A percentile compares a stretch with the other conserved stretches of the same genome.
These are phyloP conservation scores for Aureobasidium uvarum DNA, from an alignment of 2,329 filamentous ascomycete genomes.

Conservation along the genomic window DNA sequence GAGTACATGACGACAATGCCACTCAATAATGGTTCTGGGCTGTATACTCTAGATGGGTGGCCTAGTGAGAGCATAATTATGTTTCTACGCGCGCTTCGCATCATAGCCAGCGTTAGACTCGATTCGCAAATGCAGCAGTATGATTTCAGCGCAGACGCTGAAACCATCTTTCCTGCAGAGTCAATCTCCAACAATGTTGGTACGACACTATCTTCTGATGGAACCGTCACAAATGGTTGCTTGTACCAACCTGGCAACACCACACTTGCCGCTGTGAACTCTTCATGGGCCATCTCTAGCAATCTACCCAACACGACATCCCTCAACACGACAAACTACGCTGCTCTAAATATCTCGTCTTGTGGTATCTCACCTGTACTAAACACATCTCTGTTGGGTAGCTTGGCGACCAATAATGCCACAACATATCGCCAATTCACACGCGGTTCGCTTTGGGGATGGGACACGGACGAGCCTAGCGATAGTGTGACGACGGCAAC, in stretches of 20 bases:
- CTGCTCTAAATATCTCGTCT: constrained; percentile 42
- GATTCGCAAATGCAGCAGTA: constrained; percentile 59
- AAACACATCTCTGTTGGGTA: constrained; percentile 54
- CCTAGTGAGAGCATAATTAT: constrained; percentile 60
- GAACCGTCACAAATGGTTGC: constrained; percentile 53
- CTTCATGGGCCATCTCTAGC: constrained; percentile 52
- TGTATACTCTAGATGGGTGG: constrained; percentile 60
- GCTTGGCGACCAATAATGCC: constrained; percentile 51
- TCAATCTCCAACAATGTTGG: constrained; percentile 45
- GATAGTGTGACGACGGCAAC: constrained; percentile 40
- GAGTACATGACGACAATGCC: constrained; percentile 44
- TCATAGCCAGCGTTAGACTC: constrained; percentile 58
- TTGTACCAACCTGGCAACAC: constrained; percentile 49
- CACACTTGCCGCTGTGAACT: constrained; percentile 48
- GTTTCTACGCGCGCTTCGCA: constrained; percentile 52
- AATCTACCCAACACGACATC: constrained; percentile 29
- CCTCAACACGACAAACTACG: constrained; percentile 26
- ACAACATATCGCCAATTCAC: constrained; percentile 53
- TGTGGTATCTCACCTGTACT: constrained; percentile 63
- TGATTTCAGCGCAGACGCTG: constrained; percentile 52
- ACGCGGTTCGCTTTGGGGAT: constrained; percentile 58
- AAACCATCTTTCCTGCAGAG: constrained; percentile 52
- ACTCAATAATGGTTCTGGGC: constrained; percentile 34
- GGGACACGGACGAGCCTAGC: constrained; percentile 56
- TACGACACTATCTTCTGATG: constrained; percentile 40